phyloP scores from a whole-genome alignment of 2,329 filamentous ascomycete species.

The Blastomyces gilchristii region DNA sequence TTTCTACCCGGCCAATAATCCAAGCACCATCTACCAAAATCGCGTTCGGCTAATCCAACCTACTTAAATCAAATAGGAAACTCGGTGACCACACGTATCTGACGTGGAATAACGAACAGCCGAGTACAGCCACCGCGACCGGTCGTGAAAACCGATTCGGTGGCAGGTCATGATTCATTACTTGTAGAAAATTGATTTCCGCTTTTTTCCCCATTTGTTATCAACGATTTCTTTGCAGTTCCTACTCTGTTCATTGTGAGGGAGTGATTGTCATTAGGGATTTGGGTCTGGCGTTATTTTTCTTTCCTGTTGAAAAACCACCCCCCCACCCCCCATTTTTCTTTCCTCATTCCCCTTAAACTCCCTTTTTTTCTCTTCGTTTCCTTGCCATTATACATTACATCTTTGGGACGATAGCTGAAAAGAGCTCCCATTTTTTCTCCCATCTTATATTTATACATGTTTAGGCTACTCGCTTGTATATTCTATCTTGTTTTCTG shows the following conservation, averaged over 20 bases:
- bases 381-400: no score
- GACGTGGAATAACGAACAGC: conserved; percentile 76
- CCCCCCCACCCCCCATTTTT: neutral
- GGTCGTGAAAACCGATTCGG: conserved; percentile 46
- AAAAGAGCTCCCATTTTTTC: neutral
- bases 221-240: conserved; percentile 2
- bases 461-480: neutral
- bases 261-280: neutral
- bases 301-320: neutral
- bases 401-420: no score
- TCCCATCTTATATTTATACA: neutral
- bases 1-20: neutral
- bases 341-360: neutral
- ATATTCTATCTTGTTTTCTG: neutral
- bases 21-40: neutral
- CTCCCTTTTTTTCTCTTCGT: no score
- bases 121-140: conserved; percentile 45
- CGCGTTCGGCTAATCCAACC: neutral
- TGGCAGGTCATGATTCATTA: conserved; percentile 10
- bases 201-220: neutral
- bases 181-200: conserved; percentile 1
- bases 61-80: conserved; percentile 52
- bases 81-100: conserved; percentile 95
- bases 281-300: neutral
- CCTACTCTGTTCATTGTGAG: neutral